phyloP scores from a whole-genome alignment of 116 monocot species.

The Papilionanthe hybrid region DNA sequence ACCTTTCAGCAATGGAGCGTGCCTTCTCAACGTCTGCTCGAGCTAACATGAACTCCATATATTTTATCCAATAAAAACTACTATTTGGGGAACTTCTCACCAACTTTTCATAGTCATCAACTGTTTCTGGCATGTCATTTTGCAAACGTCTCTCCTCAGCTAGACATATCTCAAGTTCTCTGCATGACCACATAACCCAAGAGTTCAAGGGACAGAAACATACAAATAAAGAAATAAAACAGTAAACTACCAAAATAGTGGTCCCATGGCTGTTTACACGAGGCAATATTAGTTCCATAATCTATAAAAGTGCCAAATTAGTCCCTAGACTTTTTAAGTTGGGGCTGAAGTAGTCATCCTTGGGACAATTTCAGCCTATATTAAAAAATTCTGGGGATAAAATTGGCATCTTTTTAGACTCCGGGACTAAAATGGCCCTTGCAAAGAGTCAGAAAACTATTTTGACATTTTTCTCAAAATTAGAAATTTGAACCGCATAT shows the following conservation, averaged over 20 bases:
- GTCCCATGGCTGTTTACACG: no score
- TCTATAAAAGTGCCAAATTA: no score
- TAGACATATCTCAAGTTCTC: slow-evolving; percentile 70
- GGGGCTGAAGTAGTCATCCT: no score
- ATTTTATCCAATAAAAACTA: slow-evolving; percentile 85
- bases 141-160: slow-evolving; percentile 63
- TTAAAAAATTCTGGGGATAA: no score
- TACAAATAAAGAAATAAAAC: neutral
- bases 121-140: slow-evolving; percentile 54
- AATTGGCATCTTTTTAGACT: no score
- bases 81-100: slow-evolving; percentile 88
- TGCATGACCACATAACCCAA: slow-evolving; percentile 13
- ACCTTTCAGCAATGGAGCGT: slow-evolving; percentile 90
- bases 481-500: neutral
- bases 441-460: no score
- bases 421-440: no score
- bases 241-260: no score
- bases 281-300: no score
- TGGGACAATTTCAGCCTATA: no score
- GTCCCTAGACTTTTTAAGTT: no score
- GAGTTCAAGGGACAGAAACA: neutral
- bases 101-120: slow-evolving; percentile 87
- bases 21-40: slow-evolving; percentile 67
- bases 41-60: slow-evolving; percentile 79
- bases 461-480: no score